Base-by-base conservation (phyloP, 768 basidiomycete species). In the Kondoa malvinella region DNA sequence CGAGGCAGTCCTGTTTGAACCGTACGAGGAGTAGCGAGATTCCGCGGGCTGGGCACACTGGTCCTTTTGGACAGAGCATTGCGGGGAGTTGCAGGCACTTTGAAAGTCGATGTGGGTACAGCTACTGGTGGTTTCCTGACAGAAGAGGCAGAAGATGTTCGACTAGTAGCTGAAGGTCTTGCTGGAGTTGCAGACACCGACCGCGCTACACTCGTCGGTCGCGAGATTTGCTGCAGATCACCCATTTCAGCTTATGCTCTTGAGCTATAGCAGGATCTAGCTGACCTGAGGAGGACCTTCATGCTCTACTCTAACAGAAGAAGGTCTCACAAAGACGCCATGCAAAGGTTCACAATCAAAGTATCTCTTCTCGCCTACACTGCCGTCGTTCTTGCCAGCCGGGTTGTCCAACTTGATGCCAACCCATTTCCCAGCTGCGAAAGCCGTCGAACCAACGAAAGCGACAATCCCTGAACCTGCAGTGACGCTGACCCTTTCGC, bases 371-470 rank as follows among this genome's bases (percentile, higher is more conserved):
- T 71, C 90, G 34, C 86, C 80, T 4, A 99, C 87, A 1, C 84
- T 83, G 0, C 95, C 95, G 73, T 97, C 89, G 80, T 99, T 99
- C 85, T 97, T 99, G 50, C 95, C 95, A 58, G 83, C 86, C 4
- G 83, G 78, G 73, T 86, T 85, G 67, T 82, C 83, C 59, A 99
- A 82, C 74, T 94, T 92, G 65, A 97, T 70, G 12, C 95, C 95
- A 63, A 95, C 82, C 94, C 94, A 99, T 81, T 87, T 90, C 0
- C 95, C 95, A 1, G 84, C 77, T 26, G 88, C 83, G 76, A 96
- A 96, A 1, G 82, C 81, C 0, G 94, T 92, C 33, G 83, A 70
- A 0, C 94, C 95, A 64, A 81, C 83, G 81, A 91, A 99, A 27
- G 92, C 82, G 59, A 96, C 87, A 59, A 86, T 80, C 1, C 95